Base-by-base conservation (phyloP, 2,329 filamentous ascomycete genomes). In the Penicillium vulpinum region DNA sequence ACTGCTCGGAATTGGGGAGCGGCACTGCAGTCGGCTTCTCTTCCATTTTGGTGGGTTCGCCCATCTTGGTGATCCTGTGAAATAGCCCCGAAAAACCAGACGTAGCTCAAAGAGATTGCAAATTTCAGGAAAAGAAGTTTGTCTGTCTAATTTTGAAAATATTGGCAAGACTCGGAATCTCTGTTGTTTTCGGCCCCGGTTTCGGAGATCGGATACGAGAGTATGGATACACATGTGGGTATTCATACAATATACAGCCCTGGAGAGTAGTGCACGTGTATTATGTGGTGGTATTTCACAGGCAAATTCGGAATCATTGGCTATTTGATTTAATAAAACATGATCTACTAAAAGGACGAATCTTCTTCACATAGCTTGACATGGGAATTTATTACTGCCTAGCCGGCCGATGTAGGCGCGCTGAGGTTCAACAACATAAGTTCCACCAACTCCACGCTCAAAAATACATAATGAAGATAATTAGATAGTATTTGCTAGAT, bases 1-100 rank as follows among this genome's bases (percentile, higher is more conserved):
- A 61, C 33, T 66, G 63, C 39, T 65, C 59, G 9, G 64, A 63
- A 40, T 60, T 55, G 15, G 59, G 56, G 8, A 61, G 43, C 35
- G 51, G 29, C 22, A 61, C 44, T 22, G 50, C 35, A 9, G 28
- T 41, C 5, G 54, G 35, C 36, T 28, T n/a, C n/a, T n/a, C n/a
- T n/a, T n/a, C n/a, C n/a, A n/a, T n/a, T n/a, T n/a, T n/a, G n/a
- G n/a, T 40, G 28, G 21, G 18, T 31, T 52, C 33, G 5, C 43
- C 22, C 49, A 53, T 56, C 21, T 43, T 31, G 21, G 24, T 22
- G 15, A 11, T 24, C 24, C 11, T n/a, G 18, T 2, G 22, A 41
- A 22, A 45, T 26, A 22, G 13, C 43, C 21, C 16, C n/a, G n/a
- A n/a, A n/a, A n/a, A n/a, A n/a, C n/a, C n/a, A n/a, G 7, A 8